Conservation (phyloP, 371 early-diverging fungal genomes). For the Mucor circinelloides region DNA sequence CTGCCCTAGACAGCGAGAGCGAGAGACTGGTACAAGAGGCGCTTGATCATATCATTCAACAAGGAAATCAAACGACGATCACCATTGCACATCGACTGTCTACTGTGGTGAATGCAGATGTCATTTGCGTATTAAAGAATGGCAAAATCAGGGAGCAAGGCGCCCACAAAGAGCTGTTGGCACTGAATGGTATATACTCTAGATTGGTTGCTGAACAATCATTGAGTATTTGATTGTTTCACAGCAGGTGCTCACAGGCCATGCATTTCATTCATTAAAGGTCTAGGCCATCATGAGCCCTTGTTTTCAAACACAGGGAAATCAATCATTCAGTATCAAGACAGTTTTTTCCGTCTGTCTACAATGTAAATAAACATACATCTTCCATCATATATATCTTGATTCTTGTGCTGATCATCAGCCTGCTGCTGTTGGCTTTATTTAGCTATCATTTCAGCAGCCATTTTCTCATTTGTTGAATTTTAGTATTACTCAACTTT, state of each 20-base stretch:
- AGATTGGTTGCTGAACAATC: slow-evolving; percentile 37
- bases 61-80: slow-evolving; percentile 61
- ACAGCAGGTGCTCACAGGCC: not conserved
- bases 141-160: slow-evolving; percentile 83
- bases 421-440: not conserved
- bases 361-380: not conserved
- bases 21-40: slow-evolving; percentile 90
- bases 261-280: not conserved
- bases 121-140: slow-evolving; percentile 71
- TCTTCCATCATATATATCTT: not conserved
- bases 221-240: not conserved
- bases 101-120: slow-evolving; percentile 76
- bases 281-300: not conserved
- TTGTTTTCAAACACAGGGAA: not conserved
- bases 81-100: slow-evolving; percentile 75
- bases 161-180: slow-evolving; percentile 73
- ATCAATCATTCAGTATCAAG: not conserved
- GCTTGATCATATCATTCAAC: slow-evolving; percentile 71
- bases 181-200: slow-evolving; percentile 32
- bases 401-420: not conserved
- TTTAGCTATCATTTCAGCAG: not conserved
- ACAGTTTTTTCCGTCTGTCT: not conserved
- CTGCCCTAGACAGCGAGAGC: slow-evolving; percentile 85
- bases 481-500: not conserved
- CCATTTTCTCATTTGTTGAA: not conserved